Percentiles rank a stretch among this genome's conserved stretches.
Conservation (phyloP, 2,329 filamentous ascomycete genomes). For the Dactylellina drechsleri region DNA sequence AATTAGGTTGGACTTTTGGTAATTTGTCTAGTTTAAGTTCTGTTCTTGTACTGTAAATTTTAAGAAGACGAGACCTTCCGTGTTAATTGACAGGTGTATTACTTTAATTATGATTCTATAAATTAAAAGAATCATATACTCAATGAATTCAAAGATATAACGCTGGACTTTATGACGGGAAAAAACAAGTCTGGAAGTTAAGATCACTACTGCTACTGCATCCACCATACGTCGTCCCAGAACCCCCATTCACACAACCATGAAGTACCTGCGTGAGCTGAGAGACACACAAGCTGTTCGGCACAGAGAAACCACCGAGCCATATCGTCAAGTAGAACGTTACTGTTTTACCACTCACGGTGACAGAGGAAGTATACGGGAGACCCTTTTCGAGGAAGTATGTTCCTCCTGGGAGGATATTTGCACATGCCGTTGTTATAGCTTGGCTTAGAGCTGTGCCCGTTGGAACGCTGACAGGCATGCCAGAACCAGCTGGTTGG, state of each 20-base stretch:
- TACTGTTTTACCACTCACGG: neutral
- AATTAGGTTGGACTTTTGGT: too few relatives aligned
- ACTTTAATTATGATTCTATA: too few relatives aligned
- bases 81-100: too few relatives aligned
- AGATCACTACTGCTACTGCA: neutral
- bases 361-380: neutral
- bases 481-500: neutral
- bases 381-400: constrained; percentile 9
- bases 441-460: neutral
- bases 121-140: too few relatives aligned
- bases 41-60: too few relatives aligned
- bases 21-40: too few relatives aligned
- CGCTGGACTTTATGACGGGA: neutral
- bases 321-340: constrained; percentile 10
- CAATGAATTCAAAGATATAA: too few relatives aligned
- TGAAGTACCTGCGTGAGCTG: neutral
- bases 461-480: neutral
- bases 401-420: constrained; percentile 1
- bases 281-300: neutral
- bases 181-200: constrained; percentile 12
- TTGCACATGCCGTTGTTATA: neutral
- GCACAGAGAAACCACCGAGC: constrained; percentile 7
- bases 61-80: too few relatives aligned
- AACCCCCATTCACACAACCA: neutral
- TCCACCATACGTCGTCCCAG: constrained; percentile 8